Base-by-base conservation (phyloP, 139 green algal species). In the Chlamydomonas eustigma region DNA sequence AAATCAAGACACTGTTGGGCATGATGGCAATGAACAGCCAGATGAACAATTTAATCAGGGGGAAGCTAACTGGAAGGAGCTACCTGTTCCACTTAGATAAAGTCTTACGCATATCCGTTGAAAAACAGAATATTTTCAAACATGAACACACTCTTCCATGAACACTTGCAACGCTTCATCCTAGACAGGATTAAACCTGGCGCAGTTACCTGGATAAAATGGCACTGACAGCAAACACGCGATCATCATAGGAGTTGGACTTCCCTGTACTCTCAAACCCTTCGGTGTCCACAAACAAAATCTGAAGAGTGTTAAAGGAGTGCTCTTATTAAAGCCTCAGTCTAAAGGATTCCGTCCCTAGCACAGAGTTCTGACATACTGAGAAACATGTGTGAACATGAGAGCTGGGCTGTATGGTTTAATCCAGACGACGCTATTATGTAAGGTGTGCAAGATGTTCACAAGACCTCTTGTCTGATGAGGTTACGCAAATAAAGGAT, bases 221-320 rank as follows among this genome's bases (percentile, higher is more conserved):
- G 18, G 94, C 85, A 1, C 81, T 86, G 24, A 98, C 84, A 0
- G 94, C 94, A 88, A 98, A 98, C 50, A 98, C 93, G 37, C 94
- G 87, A 83, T 98, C 94, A 78, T 98, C 94, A 75, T 98, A 98
- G 0, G 82, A 84, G 75, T 95, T 93, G 18, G 87, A 84, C 38
- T 94, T 94, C 66, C 93, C 93, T 0, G 93, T 92, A 67, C 58
- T 86, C 80, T 98, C 94, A 78, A 98, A 98, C 1, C 94, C 94
- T 82, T 98, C 58, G 6, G 58, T 70, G 58, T 70, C 58, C 24
- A 70, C 58, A 70, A 37, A 70, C 58, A 70, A 28, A 24, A 73
- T 6, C 58, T 69, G 58, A 69, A 69, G n/a, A 24, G 50, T 18
- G 50, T 24, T 24, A 63, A 63, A 63, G 50, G 22, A 63, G 22